Evolutionary conservation across 2,329 filamentous ascomycete species (phyloP), one percentile per base, ranked within the genome.

Genomic region (Chrysoporthe deuterocubensis): DNA sequence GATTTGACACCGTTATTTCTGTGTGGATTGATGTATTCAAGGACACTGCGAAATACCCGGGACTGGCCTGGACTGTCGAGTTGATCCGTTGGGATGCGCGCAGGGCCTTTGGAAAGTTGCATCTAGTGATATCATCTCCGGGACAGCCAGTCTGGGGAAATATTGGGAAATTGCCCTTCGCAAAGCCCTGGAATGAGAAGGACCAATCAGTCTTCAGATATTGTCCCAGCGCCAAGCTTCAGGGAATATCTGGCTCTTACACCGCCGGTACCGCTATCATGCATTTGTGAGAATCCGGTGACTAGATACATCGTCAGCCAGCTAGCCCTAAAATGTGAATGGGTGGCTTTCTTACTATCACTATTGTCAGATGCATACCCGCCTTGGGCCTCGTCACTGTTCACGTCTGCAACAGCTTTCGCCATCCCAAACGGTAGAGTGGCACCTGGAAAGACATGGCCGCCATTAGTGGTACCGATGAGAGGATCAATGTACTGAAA

Each of bases 11-110:
- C 0, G 84, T 84, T 78, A 87, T 86, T 71, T 87, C 84, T 3
- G 81, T 80, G 46, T 75, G 77, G 57, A 87, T 81, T 1, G 81
- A 81, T 18, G 80, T 84, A 50, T 80, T 73, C 26, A 87, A 76
- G n/a, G 79, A 78, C 3, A 87, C 74, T 1, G 80, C 75, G 71
- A 87, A 87, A 71, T 86, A 86, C 1, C 85, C 85, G 4, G 84
- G 84, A 44, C 78, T 78, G 14, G 84, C 82, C 48, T 79, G 74
- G 34, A 84, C 78, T 4, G 81, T 81, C 48, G 79, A 79, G 42
- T 82, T 81, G 66, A 81, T 76, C 62, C 81, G 79, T 9, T 76
- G 74, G 2, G 78, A 80, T 4, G 80, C 79, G 65, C 85, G 78
- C 8, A 78, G 72, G 18, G 74, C 74, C 66, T 84, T 84, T 7